Base-by-base conservation (phyloP, 2,329 filamentous ascomycete genomes). In the Curvularia lunata region DNA sequence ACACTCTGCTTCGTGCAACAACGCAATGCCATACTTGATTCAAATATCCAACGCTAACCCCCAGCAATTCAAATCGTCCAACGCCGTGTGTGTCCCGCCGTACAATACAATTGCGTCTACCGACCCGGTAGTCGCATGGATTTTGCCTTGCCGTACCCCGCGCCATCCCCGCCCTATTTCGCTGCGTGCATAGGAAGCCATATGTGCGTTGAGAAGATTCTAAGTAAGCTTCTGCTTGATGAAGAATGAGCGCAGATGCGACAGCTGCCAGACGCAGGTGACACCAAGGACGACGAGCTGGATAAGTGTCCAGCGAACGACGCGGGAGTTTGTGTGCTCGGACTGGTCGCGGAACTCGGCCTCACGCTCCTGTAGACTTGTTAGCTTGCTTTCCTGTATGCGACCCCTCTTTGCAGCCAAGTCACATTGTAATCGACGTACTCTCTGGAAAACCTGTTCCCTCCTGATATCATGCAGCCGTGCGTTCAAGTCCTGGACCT, bases 181-280 rank as follows among this genome's bases (percentile, higher is more conserved):
- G 5, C 28, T 32, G 12, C 28, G 28, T 19, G 43, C 27, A 32
- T 30, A 32, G 4, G 12, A 19, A 18, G 21, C 4, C 13, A 34
- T 28, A 23, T 38, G 9, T 27, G 10, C 28, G 21, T 27, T 19
- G 16, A 23, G 32, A 42, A 16, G 13, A 13, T 52, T 49, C 79
- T 86, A 99, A 59, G 95, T 98, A 77, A 99, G 88, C 85, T 99
- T 99, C 83, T 98, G 94, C 86, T 99, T 99, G 84, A 99, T 99
- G 83, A 99, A 99, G 86, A 99, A 99, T 46, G 91, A 90, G 68
- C 95, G 86, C 70, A 99, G 85, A 80, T 99, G 94, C 52, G 92
- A 96, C 46, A 99, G 84, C 79, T 99, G 95, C 95, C 95, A 99
- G 61, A 92, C 91, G 80, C 95, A 99, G 32, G 95, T 97, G 54